Conservation (phyloP, 805 yeast genomes). For the Candida alai region DNA sequence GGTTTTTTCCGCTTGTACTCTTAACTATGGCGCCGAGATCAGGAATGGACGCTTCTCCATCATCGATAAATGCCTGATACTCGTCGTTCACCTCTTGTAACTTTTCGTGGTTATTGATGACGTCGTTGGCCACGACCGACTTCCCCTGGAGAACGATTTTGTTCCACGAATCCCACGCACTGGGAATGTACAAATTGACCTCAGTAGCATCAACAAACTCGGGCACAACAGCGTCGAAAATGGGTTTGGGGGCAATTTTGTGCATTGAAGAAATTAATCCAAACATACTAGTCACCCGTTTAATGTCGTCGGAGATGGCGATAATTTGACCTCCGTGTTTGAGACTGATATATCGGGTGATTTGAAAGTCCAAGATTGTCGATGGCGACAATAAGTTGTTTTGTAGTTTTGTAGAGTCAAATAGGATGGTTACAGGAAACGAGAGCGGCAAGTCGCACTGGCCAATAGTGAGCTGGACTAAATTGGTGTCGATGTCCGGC, state of each 20-base stretch:
- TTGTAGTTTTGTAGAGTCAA: conserved; percentile 14
- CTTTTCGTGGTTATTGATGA: conserved; percentile 23
- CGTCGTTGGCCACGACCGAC: conserved; percentile 19
- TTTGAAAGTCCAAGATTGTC: conserved; percentile 30
- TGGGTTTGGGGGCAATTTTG: conserved; percentile 13
- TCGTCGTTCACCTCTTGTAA: conserved; percentile 9
- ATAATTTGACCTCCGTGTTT: conserved; percentile 24
- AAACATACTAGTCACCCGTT: conserved; percentile 3
- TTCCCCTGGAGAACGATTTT: conserved; percentile 40
- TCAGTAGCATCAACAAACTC: conserved; percentile 4
- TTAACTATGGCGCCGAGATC: too few species aligned
- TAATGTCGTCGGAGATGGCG: conserved; percentile 2
- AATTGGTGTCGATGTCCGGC: neutral
- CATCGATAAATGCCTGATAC: conserved; percentile 5
- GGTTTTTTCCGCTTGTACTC: too few species aligned
- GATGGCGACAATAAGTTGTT: conserved; percentile 17
- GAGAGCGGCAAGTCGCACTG: conserved; percentile 22
- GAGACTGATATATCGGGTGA: conserved; percentile 27
- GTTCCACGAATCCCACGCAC: conserved; percentile 49
- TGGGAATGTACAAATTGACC: conserved; percentile 36
- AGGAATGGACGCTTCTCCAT: neutral
- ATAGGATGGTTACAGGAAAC: conserved; percentile 15
- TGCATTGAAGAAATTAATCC: conserved; percentile 7
- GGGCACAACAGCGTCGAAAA: conserved; percentile 11
- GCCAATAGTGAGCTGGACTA: conserved; percentile 14